Conservation (phyloP, 345 rosid species). For the Clausena lansium region DNA sequence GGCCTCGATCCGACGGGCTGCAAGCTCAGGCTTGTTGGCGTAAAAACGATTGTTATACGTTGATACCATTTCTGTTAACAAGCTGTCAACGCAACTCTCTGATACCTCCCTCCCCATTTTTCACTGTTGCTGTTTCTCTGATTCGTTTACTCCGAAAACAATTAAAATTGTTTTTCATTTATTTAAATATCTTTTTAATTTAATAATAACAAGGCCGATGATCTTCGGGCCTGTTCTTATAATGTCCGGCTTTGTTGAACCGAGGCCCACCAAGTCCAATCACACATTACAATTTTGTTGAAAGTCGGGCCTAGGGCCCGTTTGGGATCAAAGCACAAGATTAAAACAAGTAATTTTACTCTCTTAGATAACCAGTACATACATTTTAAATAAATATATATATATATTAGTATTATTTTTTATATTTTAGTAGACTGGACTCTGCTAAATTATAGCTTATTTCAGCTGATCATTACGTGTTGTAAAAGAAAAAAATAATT, state of each 20-base stretch:
- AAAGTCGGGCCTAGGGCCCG: no score
- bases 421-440: no score
- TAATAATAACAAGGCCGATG: not conserved
- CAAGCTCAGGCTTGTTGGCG: constrained; percentile 86
- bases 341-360: no score
- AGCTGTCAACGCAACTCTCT: constrained; percentile 85
- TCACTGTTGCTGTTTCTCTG: not conserved
- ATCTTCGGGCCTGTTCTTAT: not conserved
- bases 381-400: no score
- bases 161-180: not conserved
- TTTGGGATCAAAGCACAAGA: no score
- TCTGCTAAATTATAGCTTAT: no score
- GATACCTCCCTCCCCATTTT: constrained; percentile 87
- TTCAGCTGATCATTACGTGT: no score
- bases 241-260: rapidly evolving
- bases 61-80: constrained; percentile 85
- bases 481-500: no score
- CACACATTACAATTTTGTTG: no score
- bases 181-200: not conserved
- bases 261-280: not conserved
- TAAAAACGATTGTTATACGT: constrained; percentile 81
- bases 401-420: no score
- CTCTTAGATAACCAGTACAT: no score
- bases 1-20: constrained; percentile 98
- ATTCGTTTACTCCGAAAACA: not conserved